Evolutionary conservation across 768 basidiomycete species (phyloP).

Genomic region (Psilocybe subaeruginosa): DNA sequence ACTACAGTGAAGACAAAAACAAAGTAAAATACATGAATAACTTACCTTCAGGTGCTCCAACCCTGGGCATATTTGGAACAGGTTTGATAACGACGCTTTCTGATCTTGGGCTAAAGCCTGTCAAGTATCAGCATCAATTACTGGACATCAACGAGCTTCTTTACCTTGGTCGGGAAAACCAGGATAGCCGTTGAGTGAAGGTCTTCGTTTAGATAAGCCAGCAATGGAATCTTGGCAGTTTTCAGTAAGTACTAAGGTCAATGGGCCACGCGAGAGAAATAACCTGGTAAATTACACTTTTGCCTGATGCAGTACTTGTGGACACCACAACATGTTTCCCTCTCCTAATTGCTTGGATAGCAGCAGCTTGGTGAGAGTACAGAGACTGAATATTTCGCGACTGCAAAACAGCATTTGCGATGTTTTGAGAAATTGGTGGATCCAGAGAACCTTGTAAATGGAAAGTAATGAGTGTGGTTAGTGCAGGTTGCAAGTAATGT

Average conservation of each 20-base stretch:
- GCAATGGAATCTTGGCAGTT: slow-evolving; percentile 61
- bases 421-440: slow-evolving; percentile 57
- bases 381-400: slow-evolving; percentile 65
- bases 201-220: slow-evolving; percentile 68
- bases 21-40: not conserved
- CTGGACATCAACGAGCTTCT: slow-evolving; percentile 1
- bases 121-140: not conserved
- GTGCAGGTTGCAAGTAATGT: not conserved
- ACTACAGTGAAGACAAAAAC: not conserved
- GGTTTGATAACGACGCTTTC: slow-evolving; percentile 64
- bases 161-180: slow-evolving; percentile 87
- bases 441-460: slow-evolving; percentile 46
- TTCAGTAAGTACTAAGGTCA: not conserved
- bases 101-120: slow-evolving; percentile 93
- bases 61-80: slow-evolving; percentile 61
- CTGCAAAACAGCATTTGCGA: slow-evolving; percentile 55
- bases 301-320: slow-evolving; percentile 89
- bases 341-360: slow-evolving; percentile 62
- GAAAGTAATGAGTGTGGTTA: not conserved
- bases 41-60: slow-evolving; percentile 62
- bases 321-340: slow-evolving; percentile 83
- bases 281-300: slow-evolving; percentile 87
- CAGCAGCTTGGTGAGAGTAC: slow-evolving; percentile 73
- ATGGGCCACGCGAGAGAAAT: slow-evolving; percentile 1
- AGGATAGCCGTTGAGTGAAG: slow-evolving; percentile 70